Evolutionary conservation across 2,329 filamentous ascomycete genomes (phyloP), one percentile per base, ranked within the genome.

Genomic region (Camptophora hylomeconis): DNA sequence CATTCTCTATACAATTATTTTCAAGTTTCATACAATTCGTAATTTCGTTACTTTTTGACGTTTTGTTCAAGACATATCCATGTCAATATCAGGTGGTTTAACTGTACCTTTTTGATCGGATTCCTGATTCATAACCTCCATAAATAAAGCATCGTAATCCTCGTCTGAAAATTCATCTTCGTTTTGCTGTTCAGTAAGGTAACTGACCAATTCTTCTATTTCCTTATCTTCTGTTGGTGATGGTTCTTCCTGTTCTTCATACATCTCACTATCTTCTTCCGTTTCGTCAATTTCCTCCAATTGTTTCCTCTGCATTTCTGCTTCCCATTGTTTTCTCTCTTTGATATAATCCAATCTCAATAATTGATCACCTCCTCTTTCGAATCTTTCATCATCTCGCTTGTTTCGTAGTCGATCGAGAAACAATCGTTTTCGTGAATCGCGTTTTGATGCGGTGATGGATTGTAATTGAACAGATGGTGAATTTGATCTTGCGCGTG

Each of bases 61-160:
- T 39, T 9, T 25, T 16, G 20, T 22, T 24, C 25, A 20, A n/a
- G 24, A 15, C 14, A 26, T 12, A 17, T 40, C 28, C 46, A 53
- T 53, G 35, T 58, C 55, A 51, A 58, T 57, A 32, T 51, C 50
- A 33, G 52, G 48, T 16, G 8, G 13, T 15, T 5, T 7, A 18
- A 18, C 28, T 10, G n/a, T 20, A 13, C 5, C 27, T 8, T 7
- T 8, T 17, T 24, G 34, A 4, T 28, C 25, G 9, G 52, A 45
- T 26, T 64, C 56, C 36, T 63, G 53, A n/a, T 66, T 60, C 28
- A 72, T 51, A 20, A 80, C 48, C 40, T 81, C 72, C 58, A 71
- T 68, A 48, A 93, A 74, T 5, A 75, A 54, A 37, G 56, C 55
- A 42, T 74, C 68, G 42, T 72, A 74, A 37, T 72, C 68, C 52